These are phyloP conservation scores for Pichia sp. DNA, from an alignment of 1,139 yeast genomes.

Conservation along the genomic window DNA sequence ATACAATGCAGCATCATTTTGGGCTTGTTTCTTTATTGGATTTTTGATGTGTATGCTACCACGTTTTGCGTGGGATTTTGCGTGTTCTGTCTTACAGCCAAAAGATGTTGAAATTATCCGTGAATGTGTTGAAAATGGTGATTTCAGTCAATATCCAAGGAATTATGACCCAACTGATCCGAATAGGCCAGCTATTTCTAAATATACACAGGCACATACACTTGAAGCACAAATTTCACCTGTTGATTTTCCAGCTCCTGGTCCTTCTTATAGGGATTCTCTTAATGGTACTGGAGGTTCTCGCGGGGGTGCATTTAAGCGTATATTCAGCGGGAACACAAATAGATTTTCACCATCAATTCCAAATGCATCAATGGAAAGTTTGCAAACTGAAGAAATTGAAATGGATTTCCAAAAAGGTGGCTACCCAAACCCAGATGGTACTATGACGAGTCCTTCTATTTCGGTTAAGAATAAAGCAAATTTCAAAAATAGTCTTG, in stretches of 20 bases:
- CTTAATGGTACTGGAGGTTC: slow-evolving; percentile 30
- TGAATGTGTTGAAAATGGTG: slow-evolving; percentile 60
- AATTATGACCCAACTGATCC: slow-evolving; percentile 58
- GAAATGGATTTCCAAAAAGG: slow-evolving; percentile 38
- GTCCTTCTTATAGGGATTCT: slow-evolving; percentile 33
- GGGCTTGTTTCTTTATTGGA: slow-evolving; percentile 80
- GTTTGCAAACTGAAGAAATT: slow-evolving; percentile 42
- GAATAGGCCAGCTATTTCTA: slow-evolving; percentile 40
- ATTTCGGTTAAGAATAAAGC: slow-evolving; percentile 21
- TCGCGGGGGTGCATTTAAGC: slow-evolving; percentile 23
- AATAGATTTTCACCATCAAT: slow-evolving; percentile 14
- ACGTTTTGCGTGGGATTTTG: slow-evolving; percentile 59
- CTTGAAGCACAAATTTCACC: slow-evolving; percentile 58
- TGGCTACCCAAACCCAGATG: slow-evolving; percentile 16
- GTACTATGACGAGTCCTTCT: slow-evolving; percentile 24
- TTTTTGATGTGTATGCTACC: slow-evolving; percentile 69
- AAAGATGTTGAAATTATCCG: slow-evolving; percentile 79
- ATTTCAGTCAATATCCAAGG: slow-evolving; percentile 42
- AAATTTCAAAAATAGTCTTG: slow-evolving; percentile 21
- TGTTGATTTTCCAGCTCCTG: slow-evolving; percentile 16
- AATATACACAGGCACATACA: slow-evolving; percentile 51
- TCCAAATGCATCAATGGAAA: slow-evolving; percentile 23
- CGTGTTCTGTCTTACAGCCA: slow-evolving; percentile 60
- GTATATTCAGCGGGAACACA: slow-evolving; percentile 21
- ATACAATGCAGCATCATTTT: slow-evolving; percentile 65